These are phyloP conservation scores for Astrephomene gubernaculifera DNA, from an alignment of 139 green algal species.

Conservation along the genomic window DNA sequence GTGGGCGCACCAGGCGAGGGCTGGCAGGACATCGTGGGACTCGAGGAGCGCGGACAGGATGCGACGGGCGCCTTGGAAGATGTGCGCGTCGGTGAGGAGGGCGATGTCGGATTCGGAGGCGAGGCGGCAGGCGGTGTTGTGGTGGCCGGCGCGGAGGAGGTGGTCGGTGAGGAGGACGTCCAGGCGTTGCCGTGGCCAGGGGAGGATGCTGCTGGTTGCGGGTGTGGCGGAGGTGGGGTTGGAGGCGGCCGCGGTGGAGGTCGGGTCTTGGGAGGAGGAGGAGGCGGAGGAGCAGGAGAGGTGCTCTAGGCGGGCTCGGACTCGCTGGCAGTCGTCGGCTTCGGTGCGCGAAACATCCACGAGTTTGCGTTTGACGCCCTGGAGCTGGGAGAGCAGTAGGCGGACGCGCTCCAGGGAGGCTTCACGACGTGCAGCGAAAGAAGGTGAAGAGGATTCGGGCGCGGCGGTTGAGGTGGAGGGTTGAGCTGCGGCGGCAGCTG, in stretches of 20 bases:
- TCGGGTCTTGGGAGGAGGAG: not conserved
- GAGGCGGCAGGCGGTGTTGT: constrained; percentile 51
- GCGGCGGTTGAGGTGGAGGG: not conserved
- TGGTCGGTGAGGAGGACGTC: constrained; percentile 85
- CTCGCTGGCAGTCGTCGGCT: constrained; percentile 69
- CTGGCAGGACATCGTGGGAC: constrained; percentile 70
- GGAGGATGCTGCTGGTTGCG: constrained; percentile 42
- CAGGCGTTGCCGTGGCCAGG: constrained; percentile 79
- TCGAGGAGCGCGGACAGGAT: constrained; percentile 74
- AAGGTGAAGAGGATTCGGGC: not conserved
- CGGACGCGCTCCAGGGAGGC: constrained; percentile 55
- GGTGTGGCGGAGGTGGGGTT: not conserved
- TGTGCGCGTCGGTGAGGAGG: constrained; percentile 81
- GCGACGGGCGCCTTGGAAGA: constrained; percentile 75
- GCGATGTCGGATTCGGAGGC: constrained; percentile 47
- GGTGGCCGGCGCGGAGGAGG: constrained; percentile 79
- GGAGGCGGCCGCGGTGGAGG: not conserved
- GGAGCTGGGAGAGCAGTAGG: constrained; percentile 58
- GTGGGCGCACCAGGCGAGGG: constrained; percentile 84
- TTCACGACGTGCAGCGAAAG: not conserved
- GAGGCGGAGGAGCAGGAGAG: constrained; percentile 37
- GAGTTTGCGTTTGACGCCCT: constrained; percentile 85
- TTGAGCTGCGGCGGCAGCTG: not conserved
- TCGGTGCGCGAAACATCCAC: constrained; percentile 68
- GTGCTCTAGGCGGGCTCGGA: constrained; percentile 73